phyloP scores from a whole-genome alignment of 768 basidiomycete genomes.

The Nidularia sp. region DNA sequence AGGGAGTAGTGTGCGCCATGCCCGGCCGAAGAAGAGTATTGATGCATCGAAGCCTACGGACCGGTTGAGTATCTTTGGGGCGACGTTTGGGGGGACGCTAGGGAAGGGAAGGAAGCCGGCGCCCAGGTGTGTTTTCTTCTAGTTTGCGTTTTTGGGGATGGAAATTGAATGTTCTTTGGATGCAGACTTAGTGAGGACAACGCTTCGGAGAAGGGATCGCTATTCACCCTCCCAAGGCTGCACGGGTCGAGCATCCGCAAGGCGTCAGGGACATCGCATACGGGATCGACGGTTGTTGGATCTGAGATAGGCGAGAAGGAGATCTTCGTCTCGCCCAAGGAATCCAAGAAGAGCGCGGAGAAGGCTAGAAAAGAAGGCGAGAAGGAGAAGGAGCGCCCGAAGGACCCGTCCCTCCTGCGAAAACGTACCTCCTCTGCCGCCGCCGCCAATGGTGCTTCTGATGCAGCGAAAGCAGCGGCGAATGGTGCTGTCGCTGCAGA shows the following conservation, averaged over 20 bases:
- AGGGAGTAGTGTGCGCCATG: slow-evolving; percentile 22
- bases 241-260: slow-evolving; percentile 37
- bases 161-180: slow-evolving; percentile 4
- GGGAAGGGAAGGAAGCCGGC: slow-evolving; percentile 78
- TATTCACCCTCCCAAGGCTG: slow-evolving; percentile 47
- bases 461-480: slow-evolving; percentile 5
- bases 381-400: slow-evolving; percentile 14
- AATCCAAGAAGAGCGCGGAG: neutral
- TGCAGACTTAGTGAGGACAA: slow-evolving; percentile 24
- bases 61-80: slow-evolving; percentile 82
- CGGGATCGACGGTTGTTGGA: slow-evolving; percentile 4
- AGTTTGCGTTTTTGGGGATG: neutral
- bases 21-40: slow-evolving; percentile 44
- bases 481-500: slow-evolving; percentile 5
- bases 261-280: slow-evolving; percentile 34
- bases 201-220: slow-evolving; percentile 37
- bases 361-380: neutral
- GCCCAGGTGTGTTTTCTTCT: slow-evolving; percentile 43
- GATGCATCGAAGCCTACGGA: slow-evolving; percentile 48
- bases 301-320: neutral
- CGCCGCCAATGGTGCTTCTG: slow-evolving; percentile 4
- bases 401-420: slow-evolving; percentile 34
- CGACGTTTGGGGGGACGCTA: slow-evolving; percentile 53
- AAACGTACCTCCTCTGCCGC: slow-evolving; percentile 47
- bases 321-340: neutral